These are phyloP conservation scores for Thielaviopsis cerberus DNA, from an alignment of 2,329 filamentous ascomycete genomes.

Conservation along the genomic window DNA sequence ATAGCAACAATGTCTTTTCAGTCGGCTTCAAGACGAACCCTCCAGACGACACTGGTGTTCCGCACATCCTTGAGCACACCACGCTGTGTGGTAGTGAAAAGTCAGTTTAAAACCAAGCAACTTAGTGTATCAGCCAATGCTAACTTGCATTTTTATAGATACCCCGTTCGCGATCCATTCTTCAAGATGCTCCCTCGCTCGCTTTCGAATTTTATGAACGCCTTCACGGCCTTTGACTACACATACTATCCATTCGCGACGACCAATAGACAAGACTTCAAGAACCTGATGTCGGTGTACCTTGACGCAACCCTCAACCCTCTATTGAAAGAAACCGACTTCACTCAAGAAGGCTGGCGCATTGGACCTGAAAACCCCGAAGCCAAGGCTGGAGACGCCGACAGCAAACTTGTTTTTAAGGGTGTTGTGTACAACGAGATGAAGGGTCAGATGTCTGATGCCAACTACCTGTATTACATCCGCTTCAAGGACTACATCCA, in stretches of 20 bases:
- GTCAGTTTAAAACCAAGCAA: slow-evolving; percentile 25
- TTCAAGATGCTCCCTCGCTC: slow-evolving; percentile 99
- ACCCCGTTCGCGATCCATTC: slow-evolving; percentile 95
- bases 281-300: slow-evolving; percentile 91
- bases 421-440: slow-evolving; percentile 99
- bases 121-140: slow-evolving; percentile 12
- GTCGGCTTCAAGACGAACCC: slow-evolving; percentile 99
- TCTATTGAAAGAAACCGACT: slow-evolving; percentile 75
- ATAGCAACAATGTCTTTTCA: slow-evolving; percentile 98
- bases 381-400: slow-evolving; percentile 32
- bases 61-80: slow-evolving; percentile 94
- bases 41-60: slow-evolving; percentile 84
- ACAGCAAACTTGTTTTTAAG: slow-evolving; percentile 72
- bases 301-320: slow-evolving; percentile 86
- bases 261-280: slow-evolving; percentile 86
- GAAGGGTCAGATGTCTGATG: slow-evolving; percentile 98
- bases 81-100: slow-evolving; percentile 90
- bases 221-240: slow-evolving; percentile 88
- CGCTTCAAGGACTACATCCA: slow-evolving; percentile 88
- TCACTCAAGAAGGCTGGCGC: slow-evolving; percentile 91
- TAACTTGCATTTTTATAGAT: slow-evolving; percentile 35
- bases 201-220: slow-evolving; percentile 99
- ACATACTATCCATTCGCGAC: slow-evolving; percentile 97
- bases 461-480: slow-evolving; percentile 89
- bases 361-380: slow-evolving; percentile 79